Evolutionary conservation across 1,284 basidiomycete genomes (phyloP).

Genomic region (Singerocomus rubriflavus): DNA sequence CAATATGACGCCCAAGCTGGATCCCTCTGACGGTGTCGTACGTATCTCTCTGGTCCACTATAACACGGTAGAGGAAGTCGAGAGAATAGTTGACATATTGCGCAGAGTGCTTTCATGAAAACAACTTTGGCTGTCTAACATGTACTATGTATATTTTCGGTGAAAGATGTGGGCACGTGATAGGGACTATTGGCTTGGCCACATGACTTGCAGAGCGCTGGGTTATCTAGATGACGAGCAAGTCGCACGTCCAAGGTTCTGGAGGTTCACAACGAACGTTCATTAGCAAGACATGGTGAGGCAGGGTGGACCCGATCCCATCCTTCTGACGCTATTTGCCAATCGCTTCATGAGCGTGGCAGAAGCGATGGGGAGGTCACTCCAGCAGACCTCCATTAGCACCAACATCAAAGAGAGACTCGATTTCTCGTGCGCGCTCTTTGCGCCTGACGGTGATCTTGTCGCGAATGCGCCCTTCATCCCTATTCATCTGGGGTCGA

Average conservation of each 20-base stretch:
- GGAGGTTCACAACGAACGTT: no score
- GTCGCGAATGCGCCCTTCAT: constrained; percentile 91
- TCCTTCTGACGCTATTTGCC: constrained; percentile 85
- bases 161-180: neutral
- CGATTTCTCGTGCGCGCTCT: constrained; percentile 88
- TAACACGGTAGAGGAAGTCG: constrained; percentile 70
- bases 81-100: constrained; percentile 52
- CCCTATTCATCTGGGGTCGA: constrained; percentile 76
- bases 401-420: constrained; percentile 90
- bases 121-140: neutral
- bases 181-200: neutral
- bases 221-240: neutral
- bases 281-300: constrained; percentile 15
- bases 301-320: constrained; percentile 64
- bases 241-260: neutral
- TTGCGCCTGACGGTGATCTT: constrained; percentile 86
- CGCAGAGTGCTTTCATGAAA: constrained; percentile 40
- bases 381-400: constrained; percentile 88
- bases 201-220: constrained; percentile 8
- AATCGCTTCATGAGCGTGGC: constrained; percentile 93
- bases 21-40: constrained; percentile 64
- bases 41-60: constrained; percentile 81
- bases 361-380: constrained; percentile 88
- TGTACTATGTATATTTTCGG: no score
- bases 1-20: constrained; percentile 50